phyloP scores from a whole-genome alignment of 2,329 filamentous ascomycete species.

The Fusarium verrucosum region DNA sequence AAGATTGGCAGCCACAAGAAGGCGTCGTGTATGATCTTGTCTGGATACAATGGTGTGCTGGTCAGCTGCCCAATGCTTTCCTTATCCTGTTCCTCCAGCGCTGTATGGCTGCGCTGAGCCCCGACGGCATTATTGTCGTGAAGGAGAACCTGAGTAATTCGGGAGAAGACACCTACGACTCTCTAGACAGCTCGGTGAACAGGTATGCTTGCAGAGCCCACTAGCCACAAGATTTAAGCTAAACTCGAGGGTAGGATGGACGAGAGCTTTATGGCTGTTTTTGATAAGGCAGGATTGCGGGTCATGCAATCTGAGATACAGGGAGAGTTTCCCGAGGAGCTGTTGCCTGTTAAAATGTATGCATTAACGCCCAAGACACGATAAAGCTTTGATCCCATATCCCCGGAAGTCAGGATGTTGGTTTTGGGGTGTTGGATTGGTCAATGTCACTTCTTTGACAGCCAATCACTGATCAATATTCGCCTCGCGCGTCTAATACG shows the following conservation, averaged over 20 bases:
- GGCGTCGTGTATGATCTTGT: not conserved
- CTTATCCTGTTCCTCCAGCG: not conserved
- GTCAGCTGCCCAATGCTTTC: accelerated
- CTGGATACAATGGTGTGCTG: not conserved
- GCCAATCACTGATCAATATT: no score
- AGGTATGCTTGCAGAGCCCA: not conserved
- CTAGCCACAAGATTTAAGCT: not conserved
- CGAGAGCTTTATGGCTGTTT: not conserved
- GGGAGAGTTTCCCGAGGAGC: accelerated
- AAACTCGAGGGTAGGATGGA: not conserved
- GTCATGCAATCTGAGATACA: not conserved
- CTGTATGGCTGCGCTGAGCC: not conserved
- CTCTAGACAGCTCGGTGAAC: not conserved
- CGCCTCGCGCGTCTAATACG: no score
- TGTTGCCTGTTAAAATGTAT: not conserved
- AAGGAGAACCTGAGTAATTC: not conserved
- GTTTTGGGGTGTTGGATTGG: no score
- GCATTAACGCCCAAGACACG: not conserved
- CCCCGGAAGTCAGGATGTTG: not conserved
- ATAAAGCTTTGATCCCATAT: not conserved
- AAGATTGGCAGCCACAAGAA: not conserved
- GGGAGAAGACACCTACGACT: not conserved
- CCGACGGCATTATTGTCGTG: not conserved
- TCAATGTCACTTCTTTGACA: no score
- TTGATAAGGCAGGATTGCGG: not conserved